phyloP scores from a whole-genome alignment of 306 rosid species.

The Pyrus bretschneideri region DNA sequence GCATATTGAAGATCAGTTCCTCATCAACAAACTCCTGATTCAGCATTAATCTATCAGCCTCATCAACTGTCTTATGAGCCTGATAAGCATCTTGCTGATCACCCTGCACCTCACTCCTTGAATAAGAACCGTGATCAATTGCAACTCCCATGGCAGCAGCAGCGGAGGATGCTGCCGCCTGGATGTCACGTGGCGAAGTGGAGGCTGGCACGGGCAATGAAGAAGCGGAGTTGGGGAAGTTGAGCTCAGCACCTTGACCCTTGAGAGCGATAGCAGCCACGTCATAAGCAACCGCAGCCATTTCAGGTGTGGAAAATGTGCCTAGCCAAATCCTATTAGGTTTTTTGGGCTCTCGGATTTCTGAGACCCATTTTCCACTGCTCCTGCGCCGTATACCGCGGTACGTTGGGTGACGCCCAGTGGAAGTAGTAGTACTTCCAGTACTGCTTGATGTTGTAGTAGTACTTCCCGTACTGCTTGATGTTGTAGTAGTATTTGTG shows the following conservation, averaged over 20 bases:
- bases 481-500: constrained; percentile 14
- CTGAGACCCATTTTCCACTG: constrained; percentile 59
- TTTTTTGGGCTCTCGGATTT: constrained; percentile 44
- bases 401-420: constrained; percentile 32
- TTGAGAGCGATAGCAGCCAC: constrained; percentile 89
- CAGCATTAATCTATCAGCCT: not conserved
- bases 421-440: not conserved
- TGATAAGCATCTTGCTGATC: not conserved
- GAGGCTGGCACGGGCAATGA: constrained; percentile 82
- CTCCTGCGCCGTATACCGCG: constrained; percentile 45
- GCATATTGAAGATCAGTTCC: constrained; percentile 85
- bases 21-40: constrained; percentile 58
- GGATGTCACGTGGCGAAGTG: constrained; percentile 65
- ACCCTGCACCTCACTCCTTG: not conserved
- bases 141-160: constrained; percentile 58
- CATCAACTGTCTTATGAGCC: not conserved
- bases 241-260: constrained; percentile 63
- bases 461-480: not conserved
- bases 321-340: constrained; percentile 77
- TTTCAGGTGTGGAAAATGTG: constrained; percentile 77
- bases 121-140: constrained; percentile 6
- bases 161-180: constrained; percentile 68
- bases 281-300: constrained; percentile 92
- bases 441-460: not conserved
- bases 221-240: constrained; percentile 76